Evolutionary conservation across 2,329 filamentous ascomycete species (phyloP).

Genomic region (Thielaviopsis punctulata): DNA sequence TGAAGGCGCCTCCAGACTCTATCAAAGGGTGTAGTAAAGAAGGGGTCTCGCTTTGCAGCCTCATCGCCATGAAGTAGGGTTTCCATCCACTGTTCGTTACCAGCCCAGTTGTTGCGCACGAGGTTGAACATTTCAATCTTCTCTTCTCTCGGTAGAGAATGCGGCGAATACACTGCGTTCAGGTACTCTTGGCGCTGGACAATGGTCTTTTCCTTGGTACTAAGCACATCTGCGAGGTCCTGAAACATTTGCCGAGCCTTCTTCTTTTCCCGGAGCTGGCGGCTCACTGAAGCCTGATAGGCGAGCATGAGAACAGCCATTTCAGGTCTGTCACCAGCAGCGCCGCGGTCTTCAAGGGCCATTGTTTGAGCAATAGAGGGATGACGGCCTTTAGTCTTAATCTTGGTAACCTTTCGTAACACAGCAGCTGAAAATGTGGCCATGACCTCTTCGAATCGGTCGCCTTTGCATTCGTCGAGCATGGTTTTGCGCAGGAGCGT

Average conservation of each 20-base stretch:
- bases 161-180: slow-evolving; percentile 15
- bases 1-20: slow-evolving; percentile 54
- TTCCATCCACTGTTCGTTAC: slow-evolving; percentile 57
- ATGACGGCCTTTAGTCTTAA: slow-evolving; percentile 22
- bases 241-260: slow-evolving; percentile 38
- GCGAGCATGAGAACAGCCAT: slow-evolving; percentile 55
- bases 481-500: slow-evolving; percentile 77
- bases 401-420: slow-evolving; percentile 44
- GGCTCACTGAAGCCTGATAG: slow-evolving; percentile 50
- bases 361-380: slow-evolving; percentile 35
- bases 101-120: slow-evolving; percentile 61
- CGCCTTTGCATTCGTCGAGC: slow-evolving; percentile 90
- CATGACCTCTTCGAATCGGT: slow-evolving; percentile 74
- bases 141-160: slow-evolving; percentile 24
- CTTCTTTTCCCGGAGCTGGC: slow-evolving; percentile 41
- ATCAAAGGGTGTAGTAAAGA: slow-evolving; percentile 52
- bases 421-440: slow-evolving; percentile 71
- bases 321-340: slow-evolving; percentile 32
- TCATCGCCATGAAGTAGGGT: slow-evolving; percentile 51
- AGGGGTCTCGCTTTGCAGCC: slow-evolving; percentile 35
- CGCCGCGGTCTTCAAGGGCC: slow-evolving; percentile 42
- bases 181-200: slow-evolving; percentile 33
- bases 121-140: slow-evolving; percentile 37
- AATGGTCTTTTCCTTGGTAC: slow-evolving; percentile 43
- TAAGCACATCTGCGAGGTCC: slow-evolving; percentile 48